Conservation (phyloP, 2,329 filamentous ascomycete species). For the Dichotomopilus funicola region DNA sequence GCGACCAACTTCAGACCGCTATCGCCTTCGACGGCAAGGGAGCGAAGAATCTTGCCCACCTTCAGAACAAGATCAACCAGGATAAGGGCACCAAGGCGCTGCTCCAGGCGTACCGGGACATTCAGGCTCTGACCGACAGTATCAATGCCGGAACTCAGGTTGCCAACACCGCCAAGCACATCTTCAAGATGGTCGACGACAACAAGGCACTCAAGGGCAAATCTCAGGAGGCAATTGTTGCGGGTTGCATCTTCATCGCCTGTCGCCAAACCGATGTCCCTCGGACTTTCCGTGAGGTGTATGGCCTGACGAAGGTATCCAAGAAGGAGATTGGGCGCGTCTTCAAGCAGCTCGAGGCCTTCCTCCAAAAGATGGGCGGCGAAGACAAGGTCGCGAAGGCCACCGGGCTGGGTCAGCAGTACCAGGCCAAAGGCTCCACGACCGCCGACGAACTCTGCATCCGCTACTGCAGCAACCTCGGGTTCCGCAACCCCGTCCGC, state of each 20-base stretch:
- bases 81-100: constrained; percentile 39
- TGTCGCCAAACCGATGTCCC: constrained; percentile 83
- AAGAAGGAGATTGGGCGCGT: constrained; percentile 97
- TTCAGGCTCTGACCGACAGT: constrained; percentile 77
- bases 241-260: constrained; percentile 94
- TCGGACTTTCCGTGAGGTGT: constrained; percentile 91
- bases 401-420: constrained; percentile 48
- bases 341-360: constrained; percentile 88
- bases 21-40: constrained; percentile 76
- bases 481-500: constrained; percentile 61
- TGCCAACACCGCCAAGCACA: constrained; percentile 83
- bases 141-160: constrained; percentile 76
- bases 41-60: constrained; percentile 67
- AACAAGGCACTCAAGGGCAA: constrained; percentile 93
- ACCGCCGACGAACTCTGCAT: constrained; percentile 78
- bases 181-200: constrained; percentile 93
- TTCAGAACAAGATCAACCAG: constrained; percentile 55
- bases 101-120: constrained; percentile 81
- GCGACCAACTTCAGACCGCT: constrained; percentile 79
- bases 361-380: constrained; percentile 60
- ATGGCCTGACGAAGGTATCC: constrained; percentile 82
- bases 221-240: constrained; percentile 86
- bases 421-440: constrained; percentile 69
- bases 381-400: constrained; percentile 54
- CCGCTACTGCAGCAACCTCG: constrained; percentile 82